These are phyloP conservation scores for Beauveria pseudobassiana DNA, from an alignment of 2,329 filamentous ascomycete genomes.

Conservation along the genomic window DNA sequence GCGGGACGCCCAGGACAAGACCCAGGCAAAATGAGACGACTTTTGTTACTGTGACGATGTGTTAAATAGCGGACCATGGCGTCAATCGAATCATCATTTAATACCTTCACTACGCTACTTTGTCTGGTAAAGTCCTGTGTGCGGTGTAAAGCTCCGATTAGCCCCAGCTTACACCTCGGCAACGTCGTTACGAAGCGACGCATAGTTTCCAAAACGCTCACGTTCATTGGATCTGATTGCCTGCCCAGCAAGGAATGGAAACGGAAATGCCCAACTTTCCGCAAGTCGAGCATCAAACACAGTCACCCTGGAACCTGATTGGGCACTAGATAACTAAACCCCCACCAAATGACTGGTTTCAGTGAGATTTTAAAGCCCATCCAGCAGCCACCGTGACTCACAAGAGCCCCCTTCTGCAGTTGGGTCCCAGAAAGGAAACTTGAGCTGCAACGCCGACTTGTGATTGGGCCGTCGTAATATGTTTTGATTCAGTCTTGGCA, in stretches of 20 bases:
- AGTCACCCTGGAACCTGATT: background rate
- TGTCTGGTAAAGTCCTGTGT: background rate
- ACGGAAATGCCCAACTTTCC: background rate
- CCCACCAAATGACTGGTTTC: constrained; percentile 3
- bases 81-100: background rate
- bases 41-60: background rate
- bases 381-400: constrained; percentile 9
- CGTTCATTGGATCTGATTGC: too few relatives aligned
- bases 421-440: constrained; percentile 2
- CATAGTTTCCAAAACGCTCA: too few relatives aligned
- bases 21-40: background rate
- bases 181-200: background rate
- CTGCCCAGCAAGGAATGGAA: too few relatives aligned
- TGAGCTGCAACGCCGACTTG: background rate
- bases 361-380: constrained; percentile 2
- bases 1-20: constrained; percentile 5
- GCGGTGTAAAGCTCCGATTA: background rate
- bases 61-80: constrained; percentile 1
- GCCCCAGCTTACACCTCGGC: background rate
- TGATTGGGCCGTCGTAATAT: background rate
- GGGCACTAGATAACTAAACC: background rate
- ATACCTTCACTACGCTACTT: background rate
- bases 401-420: background rate
- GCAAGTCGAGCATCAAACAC: background rate
- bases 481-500: background rate